Percentiles rank a stretch among this genome's conserved stretches.
These are phyloP conservation scores for Pistacia integerrima DNA, from an alignment of 345 rosid genomes.

Conservation along the genomic window DNA sequence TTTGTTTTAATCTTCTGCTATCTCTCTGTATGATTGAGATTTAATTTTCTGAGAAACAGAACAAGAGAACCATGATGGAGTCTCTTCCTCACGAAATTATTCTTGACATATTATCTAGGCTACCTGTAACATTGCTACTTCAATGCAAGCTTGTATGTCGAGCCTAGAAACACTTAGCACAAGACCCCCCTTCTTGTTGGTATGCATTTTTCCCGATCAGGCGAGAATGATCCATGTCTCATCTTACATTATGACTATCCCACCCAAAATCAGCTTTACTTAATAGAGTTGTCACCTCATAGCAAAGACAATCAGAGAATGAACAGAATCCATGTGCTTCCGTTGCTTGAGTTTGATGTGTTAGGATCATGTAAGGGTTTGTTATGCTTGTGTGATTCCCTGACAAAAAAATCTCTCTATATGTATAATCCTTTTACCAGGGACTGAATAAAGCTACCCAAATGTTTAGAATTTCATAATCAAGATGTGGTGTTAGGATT, in stretches of 20 bases:
- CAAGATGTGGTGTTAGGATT: conserved; percentile 46
- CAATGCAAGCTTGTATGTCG: conserved; percentile 42
- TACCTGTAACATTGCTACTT: conserved; percentile 37
- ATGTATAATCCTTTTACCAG: conserved; percentile 46
- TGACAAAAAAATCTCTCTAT: conserved; percentile 23
- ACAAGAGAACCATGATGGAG: conserved; percentile 24
- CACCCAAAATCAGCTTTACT: conserved; percentile 39
- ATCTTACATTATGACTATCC: conserved; percentile 46
- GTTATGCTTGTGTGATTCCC: conserved; percentile 38
- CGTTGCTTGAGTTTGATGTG: conserved; percentile 42
- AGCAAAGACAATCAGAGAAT: conserved; percentile 9
- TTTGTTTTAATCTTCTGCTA: no score
- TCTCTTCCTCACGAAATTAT: conserved; percentile 32
- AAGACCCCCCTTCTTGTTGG: conserved; percentile 30
- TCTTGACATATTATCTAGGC: conserved; percentile 35
- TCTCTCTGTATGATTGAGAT: no score
- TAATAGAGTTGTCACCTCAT: conserved; percentile 31
- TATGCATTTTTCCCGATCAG: conserved; percentile 9
- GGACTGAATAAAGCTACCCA: conserved; percentile 32
- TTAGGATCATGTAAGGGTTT: conserved; percentile 50
- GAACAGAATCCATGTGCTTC: conserved; percentile 33
- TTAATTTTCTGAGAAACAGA: background rate
- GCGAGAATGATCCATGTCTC: conserved; percentile 35
- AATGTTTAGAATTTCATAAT: conserved; percentile 22
- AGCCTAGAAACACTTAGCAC: conserved; percentile 35